Conservation (phyloP, 2,329 filamentous ascomycete genomes). For the Fusarium newnesense region DNA sequence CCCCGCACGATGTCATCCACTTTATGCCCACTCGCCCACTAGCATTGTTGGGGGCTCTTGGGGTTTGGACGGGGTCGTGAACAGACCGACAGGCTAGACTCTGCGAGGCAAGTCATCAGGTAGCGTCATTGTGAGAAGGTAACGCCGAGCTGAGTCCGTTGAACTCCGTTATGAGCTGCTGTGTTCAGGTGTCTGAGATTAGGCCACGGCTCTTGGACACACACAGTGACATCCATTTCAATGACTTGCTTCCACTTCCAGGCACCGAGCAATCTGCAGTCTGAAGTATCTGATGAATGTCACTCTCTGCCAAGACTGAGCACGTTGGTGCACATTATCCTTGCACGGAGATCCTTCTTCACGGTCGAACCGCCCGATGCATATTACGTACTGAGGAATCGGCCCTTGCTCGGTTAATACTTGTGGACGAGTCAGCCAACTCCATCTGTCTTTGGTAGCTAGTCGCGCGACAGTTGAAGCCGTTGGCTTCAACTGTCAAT, state of each 20-base stretch:
- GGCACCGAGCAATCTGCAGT: slow-evolving; percentile 14
- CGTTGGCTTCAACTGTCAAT: slow-evolving; percentile 1
- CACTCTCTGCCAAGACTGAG: slow-evolving; percentile 17
- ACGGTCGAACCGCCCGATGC: slow-evolving; percentile 1
- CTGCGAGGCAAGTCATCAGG: slow-evolving; percentile 10
- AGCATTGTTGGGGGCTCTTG: slow-evolving; percentile 31
- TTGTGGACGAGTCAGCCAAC: slow-evolving; percentile 7
- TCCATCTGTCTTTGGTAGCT: background rate
- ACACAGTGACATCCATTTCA: slow-evolving; percentile 23
- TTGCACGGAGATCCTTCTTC: slow-evolving; percentile 19
- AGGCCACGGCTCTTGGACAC: slow-evolving; percentile 17
- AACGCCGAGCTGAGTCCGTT: slow-evolving; percentile 35
- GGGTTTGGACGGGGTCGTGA: slow-evolving; percentile 24
- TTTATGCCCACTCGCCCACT: slow-evolving; percentile 5
- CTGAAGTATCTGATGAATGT: background rate
- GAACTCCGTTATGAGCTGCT: background rate
- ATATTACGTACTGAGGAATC: slow-evolving; percentile 12
- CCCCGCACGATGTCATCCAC: slow-evolving; percentile 5
- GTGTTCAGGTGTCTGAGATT: slow-evolving; percentile 13
- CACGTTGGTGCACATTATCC: slow-evolving; percentile 13
- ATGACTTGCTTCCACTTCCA: background rate
- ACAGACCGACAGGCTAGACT: slow-evolving; percentile 23
- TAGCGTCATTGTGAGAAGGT: slow-evolving; percentile 27
- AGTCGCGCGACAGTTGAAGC: slow-evolving; percentile 7
- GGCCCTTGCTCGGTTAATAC: slow-evolving; percentile 26